Percentiles rank a stretch among this genome's conserved stretches.
phyloP scores from a whole-genome alignment of 1,139 yeast species.

The Debaryomyces fabryi region DNA sequence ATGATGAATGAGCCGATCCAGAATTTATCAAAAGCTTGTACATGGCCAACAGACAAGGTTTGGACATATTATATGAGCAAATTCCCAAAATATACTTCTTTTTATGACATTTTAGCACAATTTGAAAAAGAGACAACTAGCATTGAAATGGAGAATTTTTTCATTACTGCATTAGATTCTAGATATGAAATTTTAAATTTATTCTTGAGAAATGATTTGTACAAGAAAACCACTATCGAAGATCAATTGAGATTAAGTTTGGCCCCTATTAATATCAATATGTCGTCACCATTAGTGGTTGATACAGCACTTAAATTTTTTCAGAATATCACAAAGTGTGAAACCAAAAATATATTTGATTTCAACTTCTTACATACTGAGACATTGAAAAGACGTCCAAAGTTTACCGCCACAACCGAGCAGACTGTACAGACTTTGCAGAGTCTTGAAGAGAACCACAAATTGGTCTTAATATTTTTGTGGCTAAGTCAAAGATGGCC shows the following conservation, averaged over 20 bases:
- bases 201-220: conserved; percentile 39
- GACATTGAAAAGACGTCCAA: conserved; percentile 28
- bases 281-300: conserved; percentile 28
- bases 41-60: conserved; percentile 72
- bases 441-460: conserved; percentile 69
- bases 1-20: conserved; percentile 51
- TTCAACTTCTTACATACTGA: conserved; percentile 40
- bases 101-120: conserved; percentile 46
- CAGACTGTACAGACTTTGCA: conserved; percentile 43
- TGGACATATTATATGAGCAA: conserved; percentile 62
- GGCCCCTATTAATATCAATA: conserved; percentile 53
- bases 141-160: conserved; percentile 31
- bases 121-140: conserved; percentile 43
- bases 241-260: conserved; percentile 64
- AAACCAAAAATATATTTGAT: conserved; percentile 47
- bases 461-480: conserved; percentile 65
- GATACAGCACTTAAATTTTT: conserved; percentile 37
- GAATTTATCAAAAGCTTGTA: conserved; percentile 54
- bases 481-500: conserved; percentile 94
- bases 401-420: conserved; percentile 21
- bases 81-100: conserved; percentile 51
- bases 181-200: conserved; percentile 47
- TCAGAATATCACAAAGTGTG: conserved; percentile 38
- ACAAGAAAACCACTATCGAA: conserved; percentile 32
- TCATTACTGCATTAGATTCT: conserved; percentile 48